Percentiles rank a stretch among this genome's conserved stretches.
phyloP scores from a whole-genome alignment of 1,284 basidiomycete genomes.

The Sanghuangporus sanghuang region DNA sequence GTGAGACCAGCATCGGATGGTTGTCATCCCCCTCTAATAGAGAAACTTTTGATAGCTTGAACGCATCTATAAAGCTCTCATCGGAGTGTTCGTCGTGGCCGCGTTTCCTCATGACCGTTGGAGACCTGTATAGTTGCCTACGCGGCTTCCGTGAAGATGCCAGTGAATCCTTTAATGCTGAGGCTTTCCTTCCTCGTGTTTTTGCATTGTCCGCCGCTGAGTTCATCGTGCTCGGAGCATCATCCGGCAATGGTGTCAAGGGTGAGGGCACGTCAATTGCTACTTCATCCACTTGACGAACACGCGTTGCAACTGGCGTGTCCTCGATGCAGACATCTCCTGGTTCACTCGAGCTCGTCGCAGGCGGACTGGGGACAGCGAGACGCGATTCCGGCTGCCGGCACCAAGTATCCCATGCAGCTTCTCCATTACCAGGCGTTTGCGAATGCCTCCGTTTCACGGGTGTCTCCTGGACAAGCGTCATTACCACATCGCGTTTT shows the following conservation, averaged over 20 bases:
- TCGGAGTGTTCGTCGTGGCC: slow-evolving; percentile 13
- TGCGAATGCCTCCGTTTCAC: background rate
- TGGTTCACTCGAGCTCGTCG: background rate
- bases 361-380: slow-evolving; percentile 1
- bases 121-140: background rate
- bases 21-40: background rate
- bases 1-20: background rate
- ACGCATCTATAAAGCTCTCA: slow-evolving; percentile 14
- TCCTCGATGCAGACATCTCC: slow-evolving; percentile 3
- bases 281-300: background rate
- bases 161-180: background rate
- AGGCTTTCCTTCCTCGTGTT: background rate
- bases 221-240: background rate
- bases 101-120: background rate
- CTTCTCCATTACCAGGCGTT: background rate
- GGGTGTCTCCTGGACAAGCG: slow-evolving; percentile 7
- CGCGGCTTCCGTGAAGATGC: background rate
- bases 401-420: background rate
- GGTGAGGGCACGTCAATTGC: background rate
- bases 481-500: slow-evolving; percentile 4
- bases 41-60: slow-evolving; percentile 11
- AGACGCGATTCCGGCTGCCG: background rate
- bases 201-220: background rate
- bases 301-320: slow-evolving; percentile 1
- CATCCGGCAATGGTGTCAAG: background rate